Evolutionary conservation across 31 red algal species (phyloP), one percentile per base, ranked within the genome.

Genomic region (Porphyra umbilicalis): DNA sequence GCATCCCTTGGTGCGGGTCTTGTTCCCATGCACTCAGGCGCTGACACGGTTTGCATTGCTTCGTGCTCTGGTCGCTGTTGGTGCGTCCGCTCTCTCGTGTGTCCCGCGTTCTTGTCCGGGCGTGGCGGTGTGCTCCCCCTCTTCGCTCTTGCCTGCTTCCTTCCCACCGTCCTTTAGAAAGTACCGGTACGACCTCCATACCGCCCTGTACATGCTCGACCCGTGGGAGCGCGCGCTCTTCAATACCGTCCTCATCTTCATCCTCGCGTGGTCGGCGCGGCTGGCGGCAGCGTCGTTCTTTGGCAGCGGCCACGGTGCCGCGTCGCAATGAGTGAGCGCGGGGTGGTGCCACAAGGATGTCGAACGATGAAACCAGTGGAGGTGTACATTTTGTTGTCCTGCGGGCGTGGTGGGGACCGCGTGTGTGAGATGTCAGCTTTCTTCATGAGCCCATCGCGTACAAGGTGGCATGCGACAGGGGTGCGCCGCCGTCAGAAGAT

Each of bases 191-290:
- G 82, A 91, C 40, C 88, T 91, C 25, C 81, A 75, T 78, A 91
- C 88, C 31, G 88, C 88, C 2, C 79, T 91, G 78, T 91, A 91
- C 31, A 91, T 91, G 88, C 79, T 91, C 29, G 79, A 91, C 76
- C 88, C 88, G 35, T 91, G 88, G 88, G 88, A 91, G 75, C 39
- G 83, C 8, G 88, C 88, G 35, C 79, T 85, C 15, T 91, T 91
- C 68, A 91, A 91, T 30, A 75, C 79, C 18, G 37, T 91, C 39
- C 79, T 91, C 29, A 38, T 91, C 33, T 34, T 76, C 68, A 57
- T 91, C 38, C 79, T 91, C 0, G 88, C 88, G 30, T 91, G 57
- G 57, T 71, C 57, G 11, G 57, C 57, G 30, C 57, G 57, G 25
- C 57, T 71, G 57, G 57, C 57, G 25, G 57, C 57, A 29, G 57